phyloP scores from a whole-genome alignment of 108 stramenopile species.

The Nitzschia sp. region DNA sequence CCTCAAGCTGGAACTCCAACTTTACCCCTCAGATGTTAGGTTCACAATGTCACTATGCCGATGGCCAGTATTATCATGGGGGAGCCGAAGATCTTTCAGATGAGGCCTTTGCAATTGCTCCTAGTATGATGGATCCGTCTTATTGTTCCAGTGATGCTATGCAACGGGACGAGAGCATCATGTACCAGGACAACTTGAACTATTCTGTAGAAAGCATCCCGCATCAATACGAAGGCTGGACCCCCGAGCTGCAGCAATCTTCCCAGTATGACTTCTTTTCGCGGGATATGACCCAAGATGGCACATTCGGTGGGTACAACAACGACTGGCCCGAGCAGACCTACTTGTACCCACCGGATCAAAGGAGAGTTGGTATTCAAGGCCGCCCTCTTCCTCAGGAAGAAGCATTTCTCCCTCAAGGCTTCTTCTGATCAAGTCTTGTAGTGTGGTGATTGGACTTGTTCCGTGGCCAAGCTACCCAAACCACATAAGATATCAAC shows the following conservation, averaged over 20 bases:
- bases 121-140: too few species aligned
- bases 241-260: background rate
- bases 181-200: background rate
- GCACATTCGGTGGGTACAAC: background rate
- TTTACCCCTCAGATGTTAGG: too few species aligned
- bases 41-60: too few species aligned
- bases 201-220: background rate
- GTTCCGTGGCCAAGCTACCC: too few species aligned
- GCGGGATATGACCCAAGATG: background rate
- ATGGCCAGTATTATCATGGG: too few species aligned
- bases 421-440: background rate
- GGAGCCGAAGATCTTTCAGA: too few species aligned
- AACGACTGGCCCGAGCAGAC: background rate
- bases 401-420: background rate
- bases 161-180: background rate
- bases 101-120: too few species aligned
- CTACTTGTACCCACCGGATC: background rate
- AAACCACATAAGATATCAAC: too few species aligned
- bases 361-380: background rate
- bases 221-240: background rate
- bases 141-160: background rate
- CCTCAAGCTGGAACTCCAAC: too few species aligned
- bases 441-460: too few species aligned
- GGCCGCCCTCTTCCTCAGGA: background rate
- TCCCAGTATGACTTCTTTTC: background rate